Conservation (phyloP, 441 rosid genomes). For the Bruguiera hainesii region DNA sequence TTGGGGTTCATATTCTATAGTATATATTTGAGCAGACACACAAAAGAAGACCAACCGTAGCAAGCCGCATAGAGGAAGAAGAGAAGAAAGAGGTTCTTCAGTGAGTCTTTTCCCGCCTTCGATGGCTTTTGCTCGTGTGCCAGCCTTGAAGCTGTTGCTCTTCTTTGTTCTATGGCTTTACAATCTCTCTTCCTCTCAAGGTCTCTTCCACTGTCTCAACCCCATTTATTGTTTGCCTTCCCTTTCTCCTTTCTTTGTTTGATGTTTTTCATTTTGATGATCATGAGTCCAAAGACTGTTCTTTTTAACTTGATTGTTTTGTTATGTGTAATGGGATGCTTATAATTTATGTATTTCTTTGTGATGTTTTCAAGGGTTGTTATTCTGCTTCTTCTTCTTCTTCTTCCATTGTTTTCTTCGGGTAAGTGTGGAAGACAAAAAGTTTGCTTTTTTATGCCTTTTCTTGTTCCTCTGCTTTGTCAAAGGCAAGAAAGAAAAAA, state of each 20-base stretch:
- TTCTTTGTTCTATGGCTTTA: conserved; percentile 24
- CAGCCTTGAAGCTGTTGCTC: conserved; percentile 22
- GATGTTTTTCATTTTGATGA: not conserved
- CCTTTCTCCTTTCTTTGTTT: not conserved
- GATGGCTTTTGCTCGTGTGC: conserved; percentile 45
- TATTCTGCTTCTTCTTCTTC: not conserved
- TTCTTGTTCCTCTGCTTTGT: not conserved
- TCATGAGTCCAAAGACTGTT: not conserved
- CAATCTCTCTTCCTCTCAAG: conserved; percentile 47
- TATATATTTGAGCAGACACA: conserved; percentile 22
- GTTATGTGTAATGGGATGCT: too few relatives aligned
- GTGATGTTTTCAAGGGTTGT: not conserved
- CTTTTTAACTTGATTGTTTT: not conserved
- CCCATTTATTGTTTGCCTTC: conserved; percentile 5
- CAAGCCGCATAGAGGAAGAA: conserved; percentile 46
- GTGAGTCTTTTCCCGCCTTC: conserved; percentile 34
- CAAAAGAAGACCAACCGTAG: conserved; percentile 63
- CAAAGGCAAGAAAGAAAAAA: not conserved
- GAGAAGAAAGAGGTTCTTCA: conserved; percentile 24
- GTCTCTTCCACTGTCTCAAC: conserved; percentile 27
- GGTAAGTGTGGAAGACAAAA: not conserved
- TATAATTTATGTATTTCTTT: too few relatives aligned
- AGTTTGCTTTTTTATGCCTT: not conserved
- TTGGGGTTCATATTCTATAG: not conserved
- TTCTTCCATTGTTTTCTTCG: not conserved